These are phyloP conservation scores for Phytophthora vignae DNA, from an alignment of 352 stramenopile species.

Conservation along the genomic window DNA sequence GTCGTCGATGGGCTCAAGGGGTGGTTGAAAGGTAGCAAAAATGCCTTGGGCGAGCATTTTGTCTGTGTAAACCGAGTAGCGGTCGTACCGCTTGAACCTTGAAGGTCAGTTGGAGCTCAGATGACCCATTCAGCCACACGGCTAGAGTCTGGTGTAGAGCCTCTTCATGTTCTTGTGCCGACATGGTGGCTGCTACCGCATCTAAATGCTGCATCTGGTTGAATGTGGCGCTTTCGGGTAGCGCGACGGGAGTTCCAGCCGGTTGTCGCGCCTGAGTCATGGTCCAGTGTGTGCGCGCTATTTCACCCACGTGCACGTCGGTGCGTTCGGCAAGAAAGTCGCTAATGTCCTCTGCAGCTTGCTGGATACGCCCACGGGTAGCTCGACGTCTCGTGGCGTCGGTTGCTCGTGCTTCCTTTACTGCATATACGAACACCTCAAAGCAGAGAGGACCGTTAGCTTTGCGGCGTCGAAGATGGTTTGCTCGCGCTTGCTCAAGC, in stretches of 20 bases:
- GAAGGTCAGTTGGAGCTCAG: constrained; percentile 4
- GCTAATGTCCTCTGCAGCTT: constrained; percentile 6
- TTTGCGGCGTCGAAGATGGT: background rate
- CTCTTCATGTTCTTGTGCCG: background rate
- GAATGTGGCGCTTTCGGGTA: too few species aligned
- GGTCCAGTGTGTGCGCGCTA: constrained; percentile 5
- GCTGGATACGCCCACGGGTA: background rate
- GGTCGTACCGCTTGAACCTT: constrained; percentile 4
- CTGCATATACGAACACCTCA: background rate
- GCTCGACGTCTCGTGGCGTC: background rate
- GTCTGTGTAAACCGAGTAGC: constrained; percentile 6
- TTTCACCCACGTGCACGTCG: constrained; percentile 10
- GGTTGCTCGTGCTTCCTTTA: background rate
- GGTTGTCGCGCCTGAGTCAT: constrained; percentile 9
- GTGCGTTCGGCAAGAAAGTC: background rate
- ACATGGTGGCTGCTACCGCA: background rate
- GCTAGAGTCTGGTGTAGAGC: background rate
- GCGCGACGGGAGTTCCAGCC: background rate
- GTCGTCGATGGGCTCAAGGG: constrained; percentile 12
- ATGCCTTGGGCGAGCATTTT: constrained; percentile 1
- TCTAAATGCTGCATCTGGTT: constrained; percentile 7
- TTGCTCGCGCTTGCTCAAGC: background rate
- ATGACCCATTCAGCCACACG: constrained; percentile 4
- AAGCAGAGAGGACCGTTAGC: background rate
- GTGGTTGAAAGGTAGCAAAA: constrained; percentile 8